A percentile compares a stretch with the other conserved stretches of the same genome.
These are phyloP conservation scores for Aspergillus clavatus DNA, from an alignment of 2,329 filamentous ascomycete species.

Conservation along the genomic window DNA sequence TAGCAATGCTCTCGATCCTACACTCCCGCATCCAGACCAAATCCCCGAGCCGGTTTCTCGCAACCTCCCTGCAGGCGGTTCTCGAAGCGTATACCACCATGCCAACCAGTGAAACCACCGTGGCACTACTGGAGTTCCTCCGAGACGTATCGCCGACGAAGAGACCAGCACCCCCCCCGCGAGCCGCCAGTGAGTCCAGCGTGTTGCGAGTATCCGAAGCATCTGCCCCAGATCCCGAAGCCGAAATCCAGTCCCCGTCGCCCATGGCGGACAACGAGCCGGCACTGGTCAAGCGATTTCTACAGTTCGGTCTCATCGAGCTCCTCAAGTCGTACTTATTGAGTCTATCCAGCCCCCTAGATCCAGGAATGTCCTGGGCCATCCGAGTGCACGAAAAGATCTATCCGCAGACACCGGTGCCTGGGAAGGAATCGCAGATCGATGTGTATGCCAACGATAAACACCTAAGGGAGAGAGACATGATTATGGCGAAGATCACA, in stretches of 20 bases:
- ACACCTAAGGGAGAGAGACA: conserved; percentile 48
- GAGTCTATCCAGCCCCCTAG: conserved; percentile 30
- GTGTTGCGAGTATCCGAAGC: conserved; percentile 28
- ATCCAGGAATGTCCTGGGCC: conserved; percentile 42
- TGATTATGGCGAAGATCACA: conserved; percentile 54
- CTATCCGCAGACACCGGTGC: conserved; percentile 49
- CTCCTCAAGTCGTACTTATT: conserved; percentile 58
- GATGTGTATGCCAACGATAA: conserved; percentile 49
- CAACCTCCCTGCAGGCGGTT: conserved; percentile 59
- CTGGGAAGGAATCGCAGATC: conserved; percentile 46
- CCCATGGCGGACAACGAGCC: conserved; percentile 44
- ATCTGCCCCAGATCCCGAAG: conserved; percentile 56
- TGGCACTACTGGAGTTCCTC: conserved; percentile 54
- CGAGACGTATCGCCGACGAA: conserved; percentile 55
- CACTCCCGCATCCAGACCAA: conserved; percentile 61
- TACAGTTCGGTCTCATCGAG: conserved; percentile 61
- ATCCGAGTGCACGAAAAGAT: conserved; percentile 54
- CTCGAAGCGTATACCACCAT: conserved; percentile 56
- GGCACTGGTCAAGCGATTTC: conserved; percentile 49
- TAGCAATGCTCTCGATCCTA: conserved; percentile 52
- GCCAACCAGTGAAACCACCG: conserved; percentile 52
- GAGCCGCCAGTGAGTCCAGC: conserved; percentile 49
- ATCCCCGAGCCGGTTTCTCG: conserved; percentile 59
- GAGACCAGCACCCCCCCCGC: conserved; percentile 56
- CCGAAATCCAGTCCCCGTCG: conserved; percentile 39